Evolutionary conservation across 345 rosid genomes (phyloP), one percentile per base, ranked within the genome.

Genomic region (Brassica nigra): DNA sequence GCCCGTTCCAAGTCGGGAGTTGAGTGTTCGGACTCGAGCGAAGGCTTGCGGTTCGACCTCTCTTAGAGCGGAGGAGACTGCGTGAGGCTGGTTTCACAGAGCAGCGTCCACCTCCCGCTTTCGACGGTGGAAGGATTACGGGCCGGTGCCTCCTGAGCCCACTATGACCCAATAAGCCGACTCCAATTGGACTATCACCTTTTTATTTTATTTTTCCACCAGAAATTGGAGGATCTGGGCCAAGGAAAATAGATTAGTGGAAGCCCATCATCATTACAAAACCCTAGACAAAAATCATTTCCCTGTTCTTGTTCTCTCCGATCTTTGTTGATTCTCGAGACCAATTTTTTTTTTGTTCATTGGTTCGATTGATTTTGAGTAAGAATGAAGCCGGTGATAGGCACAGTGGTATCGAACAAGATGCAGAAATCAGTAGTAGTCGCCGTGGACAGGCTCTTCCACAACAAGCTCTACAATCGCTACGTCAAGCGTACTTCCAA

Each of bases 401-500:
- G 83, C 1, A 83, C 82, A 0, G 83, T 83, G 80, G 85, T 79
- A 57, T 83, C 85, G 27, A 79, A 79, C 81, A 83, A 83, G 75
- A 79, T 83, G 85, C 85, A 83, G 68, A 83, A 83, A 14, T 93
- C 98, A 4, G 97, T 93, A 70, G 95, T 90, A 66, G 95, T 88
- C 47, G 97, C 95, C 8, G 95, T 91, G 74, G 95, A 93, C 33
- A 86, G 98, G 36, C 87, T 93, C 37, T 93, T 93, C 84, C 98
- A 90, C 83, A 77, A 93, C 86, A 91, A 89, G 76, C 59, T 90
- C 58, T 91, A 82, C 83, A 93, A 89, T 58, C 97, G 97, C 71
- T 91, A 90, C 80, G 90, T 88, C 76, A 95, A 91, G 70, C 93
- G 97, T 8, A 95, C 98, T 79, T 93, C 97, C 85, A 91, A 91